Evolutionary conservation across 257 asterid species (phyloP), one percentile per base, ranked within the genome.

Genomic region (Jacaranda mimosifolia): DNA sequence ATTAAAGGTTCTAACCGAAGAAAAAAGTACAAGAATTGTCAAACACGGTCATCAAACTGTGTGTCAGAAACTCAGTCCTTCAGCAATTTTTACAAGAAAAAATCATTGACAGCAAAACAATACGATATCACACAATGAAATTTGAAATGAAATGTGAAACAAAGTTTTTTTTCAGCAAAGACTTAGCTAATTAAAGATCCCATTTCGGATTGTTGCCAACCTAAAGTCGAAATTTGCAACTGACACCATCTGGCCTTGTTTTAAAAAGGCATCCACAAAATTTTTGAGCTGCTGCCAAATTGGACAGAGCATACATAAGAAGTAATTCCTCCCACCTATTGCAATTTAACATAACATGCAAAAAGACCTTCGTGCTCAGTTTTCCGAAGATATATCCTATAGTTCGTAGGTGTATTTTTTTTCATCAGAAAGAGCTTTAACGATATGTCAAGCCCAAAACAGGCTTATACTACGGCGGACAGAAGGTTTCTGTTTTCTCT

Each of bases 401-500:
- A n/a, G 99, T 95, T 63, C 3, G 26, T 4, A 42, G 18, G 21
- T 10, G 9, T 40, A 92, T 94, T 1, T 97, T 86, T 12, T 15
- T 26, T 58, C 19, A 38, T 58, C 53, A 32, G 51, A 40, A 72
- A 38, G 9, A 56, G 6, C 26, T 21, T 19, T 5, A 21, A 18
- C 0, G 7, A 40, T 10, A 9, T 8, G 1, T 9, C 0, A 43
- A 42, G 42, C 4, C 42, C 11, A 68, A 13, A 9, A 15, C 5
- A 97, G 91, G 55, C 98, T 97, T 84, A 94, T 67, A 78, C 99
- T 87, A 77, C 98, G 98, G 2, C 92, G 96, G 60, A 91, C 88
- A 84, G 87, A 87, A 42, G 58, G 58, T 19, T 52, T 52, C 14
- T 52, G 58, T 52, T 52, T 52, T 52, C 58, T 52, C 58, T 52